Conservation (phyloP, 495 filamentous ascomycete genomes). For the Friedmanniomyces endolithicus region DNA sequence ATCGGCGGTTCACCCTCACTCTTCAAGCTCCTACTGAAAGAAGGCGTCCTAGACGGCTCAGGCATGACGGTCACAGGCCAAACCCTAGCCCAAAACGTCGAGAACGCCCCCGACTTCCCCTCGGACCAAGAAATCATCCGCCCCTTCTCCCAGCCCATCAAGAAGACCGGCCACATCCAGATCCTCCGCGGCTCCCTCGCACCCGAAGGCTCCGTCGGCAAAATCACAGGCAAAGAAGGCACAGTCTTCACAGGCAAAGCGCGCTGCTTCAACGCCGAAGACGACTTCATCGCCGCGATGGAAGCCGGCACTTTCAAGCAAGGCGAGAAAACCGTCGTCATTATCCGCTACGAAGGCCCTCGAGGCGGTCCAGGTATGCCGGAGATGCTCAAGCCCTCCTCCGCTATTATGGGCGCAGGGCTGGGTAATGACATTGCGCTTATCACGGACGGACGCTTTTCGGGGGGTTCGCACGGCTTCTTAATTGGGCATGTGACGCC, state of each 20-base stretch:
- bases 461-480: slow-evolving; percentile 67
- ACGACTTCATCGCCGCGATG: slow-evolving; percentile 34
- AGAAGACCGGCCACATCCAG: slow-evolving; percentile 88
- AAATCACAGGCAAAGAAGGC: slow-evolving; percentile 98
- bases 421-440: slow-evolving; percentile 72
- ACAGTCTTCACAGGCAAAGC: slow-evolving; percentile 78
- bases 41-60: slow-evolving; percentile 76
- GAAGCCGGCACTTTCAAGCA: slow-evolving; percentile 69
- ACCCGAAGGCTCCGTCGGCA: slow-evolving; percentile 84
- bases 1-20: slow-evolving; percentile 88
- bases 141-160: slow-evolving; percentile 83
- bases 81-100: slow-evolving; percentile 83
- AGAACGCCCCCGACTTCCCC: slow-evolving; percentile 65
- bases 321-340: slow-evolving; percentile 93
- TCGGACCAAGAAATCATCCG: slow-evolving; percentile 81
- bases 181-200: slow-evolving; percentile 86
- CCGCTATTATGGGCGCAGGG: slow-evolving; percentile 75
- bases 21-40: slow-evolving; percentile 80
- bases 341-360: slow-evolving; percentile 90
- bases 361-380: slow-evolving; percentile 76
- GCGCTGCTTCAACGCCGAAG: slow-evolving; percentile 62
- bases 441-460: slow-evolving; percentile 67
- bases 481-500: slow-evolving; percentile 65
- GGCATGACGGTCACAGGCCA: slow-evolving; percentile 91
- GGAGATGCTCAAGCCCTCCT: slow-evolving; percentile 75